Evolutionary conservation across 1,139 yeast species (phyloP), one percentile per base, ranked within the genome.

Genomic region (Yamadazyma taylorii): DNA sequence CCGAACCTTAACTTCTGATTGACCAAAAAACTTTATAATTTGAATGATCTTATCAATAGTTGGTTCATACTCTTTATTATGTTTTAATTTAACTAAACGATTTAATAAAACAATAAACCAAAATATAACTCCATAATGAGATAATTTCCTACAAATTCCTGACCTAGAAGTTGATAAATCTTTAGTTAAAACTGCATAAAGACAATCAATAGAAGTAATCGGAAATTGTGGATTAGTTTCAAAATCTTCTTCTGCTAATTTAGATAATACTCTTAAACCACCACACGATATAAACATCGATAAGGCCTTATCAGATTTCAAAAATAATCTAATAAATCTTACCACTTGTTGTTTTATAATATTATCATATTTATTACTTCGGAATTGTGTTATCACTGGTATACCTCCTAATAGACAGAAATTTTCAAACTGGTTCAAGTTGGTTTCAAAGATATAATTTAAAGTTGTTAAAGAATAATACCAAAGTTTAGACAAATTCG

Each of bases 361-460:
- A 5, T 53, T 38, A 15, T 66, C 65, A 45, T 60, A 67, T 2
- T 66, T 60, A 17, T 57, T 57, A 24, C 60, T 61, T 11, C 75
- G 56, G 43, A 76, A 70, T 36, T 67, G 69, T 0, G 76, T 66
- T 1, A 79, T 56, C 15, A 68, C 53, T 0, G 83, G 79, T 15
- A 80, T 69, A 0, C 85, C 85, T 3, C 85, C 85, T 33, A 78
- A 56, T 24, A 75, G 56, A 43, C 81, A 73, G 41, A 77, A 74
- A 48, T 67, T 75, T 41, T 76, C 81, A 44, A 75, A 63, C 27
- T 66, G 69, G 8, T 58, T 56, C 3, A 55, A 41, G 45, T 66
- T 60, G 12, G 51, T 52, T 22, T 56, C 67, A 39, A 76, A 67
- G 1, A 77, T 53, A 29, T 53, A 40, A 41, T 70, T 71, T 30